Base-by-base conservation (phyloP, 1,284 basidiomycete species). In the Psilocybe mexicana region DNA sequence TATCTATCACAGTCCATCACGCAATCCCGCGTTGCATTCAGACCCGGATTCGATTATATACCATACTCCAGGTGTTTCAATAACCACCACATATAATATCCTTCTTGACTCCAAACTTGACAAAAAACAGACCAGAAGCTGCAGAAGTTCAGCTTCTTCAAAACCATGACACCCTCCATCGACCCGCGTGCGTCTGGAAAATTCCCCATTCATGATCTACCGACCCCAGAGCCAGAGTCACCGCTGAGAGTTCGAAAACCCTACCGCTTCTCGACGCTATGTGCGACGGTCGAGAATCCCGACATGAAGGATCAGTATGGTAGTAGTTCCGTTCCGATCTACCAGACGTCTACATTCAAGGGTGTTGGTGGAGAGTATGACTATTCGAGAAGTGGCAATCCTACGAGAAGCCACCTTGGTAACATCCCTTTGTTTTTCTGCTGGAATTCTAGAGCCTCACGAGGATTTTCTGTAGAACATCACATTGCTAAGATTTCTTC, bases 341-440 rank as follows among this genome's bases (percentile, higher is more conserved):
- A 99, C 77, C 96, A 98, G 79, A 92, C 93, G 1, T 89, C 97
- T 23, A 99, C 97, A 0, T 99, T 99, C 86, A 99, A 99, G 77
- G 97, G 97, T 51, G 79, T 97, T 53, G 84, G 84, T 25, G 93
- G 92, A 52, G 83, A 90, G 67, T 98, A 94, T 72, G 97, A 99
- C 76, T 99, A 99, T 75, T 85, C 92, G 14, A 84, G 97, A 60
- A 94, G 92, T 66, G 97, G 97, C 30, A 99, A 99, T 75, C 97
- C 97, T 0, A 99, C 97, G 2, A 83, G 97, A 67, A 95, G 87
- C 63, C 94, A 96, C 76, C 84, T 98, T 61, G 91, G 94, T 95
- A 67, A 68, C 87, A 77, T 42, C 28, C 35, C 11, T 56, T 49
- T 26, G 18, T 52, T 57, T 55, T 43, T 43, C 48, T 58, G 5